Base-by-base conservation (phyloP, 2,329 filamentous ascomycete genomes). In the Orbilia blumenaviensis region DNA sequence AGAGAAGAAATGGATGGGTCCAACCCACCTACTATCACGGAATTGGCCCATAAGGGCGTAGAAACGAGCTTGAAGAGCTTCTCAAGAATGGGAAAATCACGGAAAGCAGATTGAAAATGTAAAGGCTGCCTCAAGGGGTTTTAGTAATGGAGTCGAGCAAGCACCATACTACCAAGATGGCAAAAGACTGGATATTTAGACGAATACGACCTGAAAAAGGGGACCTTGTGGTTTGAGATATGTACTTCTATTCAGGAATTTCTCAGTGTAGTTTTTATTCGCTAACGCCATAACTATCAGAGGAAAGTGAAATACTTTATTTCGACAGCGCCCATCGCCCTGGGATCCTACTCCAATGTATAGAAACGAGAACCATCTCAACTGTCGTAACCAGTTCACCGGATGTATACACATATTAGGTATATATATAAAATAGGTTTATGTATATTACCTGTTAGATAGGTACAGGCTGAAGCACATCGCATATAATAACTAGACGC, bases 41-140 rank as follows among this genome's bases (percentile, higher is more conserved):
- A 58, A 67, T 46, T 25, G 62, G 54, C 38, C 36, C 63, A 46
- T 25, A 68, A 68, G 50, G 60, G 52, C 64, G 27, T 48, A 34
- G 52, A 60, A 68, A 50, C 0, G 64, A 68, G 27, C 64, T 68
- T 18, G 52, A 60, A 68, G 64, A 68, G 27, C 52, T 68, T 60
- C 64, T 68, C 23, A 60, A 60, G 27, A 60, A 50, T 60, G 64
- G 64, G 16, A 29, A 68, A 60, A 60, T 68, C 41, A 16, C 50
- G 18, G 27, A 68, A 68, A 60, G 50, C 64, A 68, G 41, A 68
- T 68, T 21, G 32, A 50, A 68, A 68, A 68, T 60, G 64, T 68
- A 25, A 68, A 68, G 23, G 64, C 64, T 48, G 64, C 21, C 27
- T 50, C 60, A 41, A 60, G 41, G 21, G 64, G 60, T 41, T 60